These are phyloP conservation scores for Ceratocystis alfenasii DNA, from an alignment of 2,329 filamentous ascomycete genomes.

Conservation along the genomic window DNA sequence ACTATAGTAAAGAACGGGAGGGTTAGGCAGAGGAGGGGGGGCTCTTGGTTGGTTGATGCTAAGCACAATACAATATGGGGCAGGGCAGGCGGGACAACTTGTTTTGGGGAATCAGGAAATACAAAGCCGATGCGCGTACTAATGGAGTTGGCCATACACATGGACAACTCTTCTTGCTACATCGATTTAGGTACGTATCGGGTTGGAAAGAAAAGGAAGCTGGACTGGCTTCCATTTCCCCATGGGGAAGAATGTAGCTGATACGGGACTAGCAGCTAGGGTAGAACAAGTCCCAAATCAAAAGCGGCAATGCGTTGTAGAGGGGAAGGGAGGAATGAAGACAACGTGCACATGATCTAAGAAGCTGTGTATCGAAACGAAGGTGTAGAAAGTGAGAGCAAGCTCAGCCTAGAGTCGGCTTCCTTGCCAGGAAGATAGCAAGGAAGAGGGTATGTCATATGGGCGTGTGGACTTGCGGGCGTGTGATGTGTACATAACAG, in stretches of 20 bases:
- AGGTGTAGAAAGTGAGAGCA: background rate
- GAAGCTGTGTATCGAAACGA: background rate
- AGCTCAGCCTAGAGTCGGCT: background rate
- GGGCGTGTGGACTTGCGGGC: background rate
- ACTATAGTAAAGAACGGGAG: background rate
- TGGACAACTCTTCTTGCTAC: too few species aligned
- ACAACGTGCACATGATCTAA: background rate
- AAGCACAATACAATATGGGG: background rate
- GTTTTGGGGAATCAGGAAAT: slow-evolving; percentile 1
- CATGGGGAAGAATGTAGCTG: slow-evolving; percentile 10
- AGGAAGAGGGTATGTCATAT: slow-evolving; percentile 2
- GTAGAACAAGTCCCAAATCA: background rate
- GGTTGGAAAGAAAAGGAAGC: background rate
- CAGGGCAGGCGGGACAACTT: background rate
- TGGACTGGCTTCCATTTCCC: slow-evolving; percentile 11
- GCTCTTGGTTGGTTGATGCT: background rate
- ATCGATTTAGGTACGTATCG: too few species aligned
- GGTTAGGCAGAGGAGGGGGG: background rate
- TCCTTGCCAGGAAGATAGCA: background rate
- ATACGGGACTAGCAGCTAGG: slow-evolving; percentile 10
- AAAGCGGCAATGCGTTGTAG: background rate
- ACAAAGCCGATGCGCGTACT: background rate
- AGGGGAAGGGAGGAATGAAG: background rate
- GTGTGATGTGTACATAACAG: background rate
- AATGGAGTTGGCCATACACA: background rate